Base-by-base conservation (phyloP, 169 alveolate genomes). In the Plasmodium sp. region DNA sequence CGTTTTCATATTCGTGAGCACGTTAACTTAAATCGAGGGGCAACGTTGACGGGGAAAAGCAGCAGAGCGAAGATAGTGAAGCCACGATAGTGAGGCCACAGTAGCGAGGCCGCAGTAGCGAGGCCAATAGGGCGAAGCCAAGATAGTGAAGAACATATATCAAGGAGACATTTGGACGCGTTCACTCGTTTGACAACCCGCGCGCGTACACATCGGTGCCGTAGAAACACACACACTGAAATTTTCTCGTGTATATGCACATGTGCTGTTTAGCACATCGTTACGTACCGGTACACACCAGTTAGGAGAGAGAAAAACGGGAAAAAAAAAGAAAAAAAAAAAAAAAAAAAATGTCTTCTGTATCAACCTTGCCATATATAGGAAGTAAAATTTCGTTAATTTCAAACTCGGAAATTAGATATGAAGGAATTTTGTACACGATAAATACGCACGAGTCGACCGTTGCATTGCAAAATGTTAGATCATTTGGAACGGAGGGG, bases 401-500 rank as follows among this genome's bases (percentile, higher is more conserved):
- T 51, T 96, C 99, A 39, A 96, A 96, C 48, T 94, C 97, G 5
- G 97, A 97, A 80, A 93, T 97, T 41, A 93, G 99, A 43, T 97
- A 97, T 82, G 99, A 97, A 83, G 99, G 99, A 80, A 93, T 96
- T 39, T 97, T 98, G 84, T 97, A 95, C 83, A 96, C 97, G 72
- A 96, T 98, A 80, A 97, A 98, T 84, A 96, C 98, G 43, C 96
- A 96, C 22, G 97, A 96, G 48, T 96, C 98, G 41, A 94, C 98
- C 0, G 97, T 98, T 51, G 96, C 98, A 16, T 96, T 98, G 51
- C 97, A 97, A 54, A 96, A 96, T 83, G 99, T 98, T 80, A 93
- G 97, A 77, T 97, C 98, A 48, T 96, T 96, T 93, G 99, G 99
- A 14, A 96, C 98, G 9, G 99, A 98, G 75, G 98, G 98, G 16